Evolutionary conservation across 1,284 basidiomycete species (phyloP).

Genomic region (Melampsora americana): DNA sequence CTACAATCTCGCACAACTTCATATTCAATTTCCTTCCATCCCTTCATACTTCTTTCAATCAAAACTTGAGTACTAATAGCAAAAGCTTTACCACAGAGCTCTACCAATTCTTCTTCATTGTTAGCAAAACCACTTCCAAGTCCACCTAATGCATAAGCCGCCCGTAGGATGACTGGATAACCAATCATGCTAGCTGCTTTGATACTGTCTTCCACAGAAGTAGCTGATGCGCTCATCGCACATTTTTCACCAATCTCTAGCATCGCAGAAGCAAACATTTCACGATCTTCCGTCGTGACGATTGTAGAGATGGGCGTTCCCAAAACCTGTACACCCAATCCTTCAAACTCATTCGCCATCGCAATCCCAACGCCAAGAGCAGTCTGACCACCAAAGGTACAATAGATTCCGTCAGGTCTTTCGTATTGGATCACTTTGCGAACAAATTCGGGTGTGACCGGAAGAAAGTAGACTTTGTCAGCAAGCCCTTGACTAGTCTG

Average conservation of each 20-base stretch:
- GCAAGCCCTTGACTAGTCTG: slow-evolving; percentile 95
- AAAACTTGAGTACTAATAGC: slow-evolving; percentile 95
- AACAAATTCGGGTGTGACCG: slow-evolving; percentile 95
- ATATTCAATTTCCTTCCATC: slow-evolving; percentile 99
- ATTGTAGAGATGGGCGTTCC: slow-evolving; percentile 97
- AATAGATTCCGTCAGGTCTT: slow-evolving; percentile 97
- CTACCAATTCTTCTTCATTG: slow-evolving; percentile 78
- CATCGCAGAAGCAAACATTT: slow-evolving; percentile 93
- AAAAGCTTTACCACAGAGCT: slow-evolving; percentile 87
- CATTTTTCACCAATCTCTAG: slow-evolving; percentile 92
- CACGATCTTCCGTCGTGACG: slow-evolving; percentile 94
- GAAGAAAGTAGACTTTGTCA: slow-evolving; percentile 98
- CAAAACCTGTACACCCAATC: slow-evolving; percentile 77
- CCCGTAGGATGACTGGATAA: slow-evolving; percentile 95
- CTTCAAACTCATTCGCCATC: slow-evolving; percentile 90
- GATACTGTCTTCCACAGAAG: slow-evolving; percentile 73
- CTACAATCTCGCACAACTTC: slow-evolving; percentile 98
- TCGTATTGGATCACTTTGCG: slow-evolving; percentile 97
- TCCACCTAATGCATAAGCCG: slow-evolving; percentile 92
- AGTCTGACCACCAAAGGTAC: slow-evolving; percentile 97
- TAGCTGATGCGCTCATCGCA: slow-evolving; percentile 80
- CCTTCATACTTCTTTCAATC: slow-evolving; percentile 98
- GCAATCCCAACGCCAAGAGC: slow-evolving; percentile 95
- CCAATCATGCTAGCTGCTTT: slow-evolving; percentile 80
- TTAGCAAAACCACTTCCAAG: slow-evolving; percentile 92